Conservation (phyloP, 116 monocot species). For the Iris pallida region DNA sequence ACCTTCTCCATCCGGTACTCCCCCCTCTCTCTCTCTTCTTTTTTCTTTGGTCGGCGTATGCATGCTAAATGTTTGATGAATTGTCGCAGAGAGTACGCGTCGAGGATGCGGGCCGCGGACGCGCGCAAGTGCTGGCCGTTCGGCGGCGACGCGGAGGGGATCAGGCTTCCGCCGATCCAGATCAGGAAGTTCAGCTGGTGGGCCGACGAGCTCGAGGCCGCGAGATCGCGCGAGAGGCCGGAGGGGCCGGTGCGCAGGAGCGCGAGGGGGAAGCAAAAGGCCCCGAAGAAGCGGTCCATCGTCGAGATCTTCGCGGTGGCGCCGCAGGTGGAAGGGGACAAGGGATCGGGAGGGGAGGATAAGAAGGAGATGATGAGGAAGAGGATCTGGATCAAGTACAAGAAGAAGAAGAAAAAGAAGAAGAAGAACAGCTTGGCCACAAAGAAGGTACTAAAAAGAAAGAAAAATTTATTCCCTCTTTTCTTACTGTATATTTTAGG, state of each 20-base stretch:
- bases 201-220: conserved; percentile 21
- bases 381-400: conserved; percentile 1
- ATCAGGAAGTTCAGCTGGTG: conserved; percentile 35
- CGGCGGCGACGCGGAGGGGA: not conserved
- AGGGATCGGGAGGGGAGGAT: not conserved
- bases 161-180: conserved; percentile 13
- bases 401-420: conserved; percentile 14
- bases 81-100: conserved; percentile 31
- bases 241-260: not conserved
- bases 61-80: not conserved
- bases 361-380: not conserved
- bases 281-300: conserved; percentile 44
- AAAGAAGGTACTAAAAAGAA: conserved; percentile 15
- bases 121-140: conserved; percentile 30
- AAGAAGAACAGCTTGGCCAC: conserved; percentile 10
- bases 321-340: conserved; percentile 18
- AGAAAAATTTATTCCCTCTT: not conserved
- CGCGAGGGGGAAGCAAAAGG: conserved; percentile 20
- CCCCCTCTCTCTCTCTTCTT: not conserved
- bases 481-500: conserved; percentile 1
- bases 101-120: conserved; percentile 24
- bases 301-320: conserved; percentile 40
- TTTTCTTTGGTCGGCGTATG: not conserved
- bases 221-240: not conserved
- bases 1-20: conserved; percentile 33